Evolutionary conservation across 1,284 basidiomycete genomes (phyloP).

Genomic region (Malassezia psittaci): DNA sequence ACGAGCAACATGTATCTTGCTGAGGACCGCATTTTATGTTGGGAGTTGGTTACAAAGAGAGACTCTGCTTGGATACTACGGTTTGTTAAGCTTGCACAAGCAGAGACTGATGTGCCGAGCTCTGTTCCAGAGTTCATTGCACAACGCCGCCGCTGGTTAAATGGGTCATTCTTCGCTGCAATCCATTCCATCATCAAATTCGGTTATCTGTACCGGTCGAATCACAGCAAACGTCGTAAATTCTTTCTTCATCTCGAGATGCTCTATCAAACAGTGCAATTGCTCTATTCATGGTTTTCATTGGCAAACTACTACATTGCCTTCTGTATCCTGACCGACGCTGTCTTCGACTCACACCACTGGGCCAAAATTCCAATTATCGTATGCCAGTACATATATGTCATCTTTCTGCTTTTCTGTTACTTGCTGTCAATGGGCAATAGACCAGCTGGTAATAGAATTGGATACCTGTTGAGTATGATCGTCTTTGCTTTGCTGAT

Average conservation of each 20-base stretch:
- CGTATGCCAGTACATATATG: slow-evolving; percentile 42
- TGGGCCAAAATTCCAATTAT: slow-evolving; percentile 33
- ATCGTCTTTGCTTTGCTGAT: slow-evolving; percentile 41
- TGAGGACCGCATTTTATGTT: slow-evolving; percentile 74
- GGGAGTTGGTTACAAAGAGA: slow-evolving; percentile 85
- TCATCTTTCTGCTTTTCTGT: slow-evolving; percentile 45
- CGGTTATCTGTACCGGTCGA: slow-evolving; percentile 44
- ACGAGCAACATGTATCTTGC: slow-evolving; percentile 57
- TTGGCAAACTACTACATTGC: slow-evolving; percentile 26
- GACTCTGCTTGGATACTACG: slow-evolving; percentile 84
- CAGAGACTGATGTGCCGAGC: slow-evolving; percentile 90
- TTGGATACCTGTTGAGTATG: slow-evolving; percentile 40
- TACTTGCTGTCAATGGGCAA: slow-evolving; percentile 46
- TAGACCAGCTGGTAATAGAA: slow-evolving; percentile 38
- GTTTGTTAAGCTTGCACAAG: slow-evolving; percentile 89
- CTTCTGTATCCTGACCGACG: slow-evolving; percentile 37
- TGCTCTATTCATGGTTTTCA: slow-evolving; percentile 42
- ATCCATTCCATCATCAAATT: slow-evolving; percentile 48
- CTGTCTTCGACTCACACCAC: slow-evolving; percentile 28
- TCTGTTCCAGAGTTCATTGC: slow-evolving; percentile 85
- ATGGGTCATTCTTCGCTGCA: slow-evolving; percentile 66
- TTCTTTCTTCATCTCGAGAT: slow-evolving; percentile 42
- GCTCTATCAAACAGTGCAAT: slow-evolving; percentile 40
- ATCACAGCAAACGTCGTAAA: slow-evolving; percentile 37
- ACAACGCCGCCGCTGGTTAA: slow-evolving; percentile 81